Evolutionary conservation across 345 rosid species (phyloP), one percentile per base, ranked within the genome.

Genomic region (Hibiscus tridactylites): DNA sequence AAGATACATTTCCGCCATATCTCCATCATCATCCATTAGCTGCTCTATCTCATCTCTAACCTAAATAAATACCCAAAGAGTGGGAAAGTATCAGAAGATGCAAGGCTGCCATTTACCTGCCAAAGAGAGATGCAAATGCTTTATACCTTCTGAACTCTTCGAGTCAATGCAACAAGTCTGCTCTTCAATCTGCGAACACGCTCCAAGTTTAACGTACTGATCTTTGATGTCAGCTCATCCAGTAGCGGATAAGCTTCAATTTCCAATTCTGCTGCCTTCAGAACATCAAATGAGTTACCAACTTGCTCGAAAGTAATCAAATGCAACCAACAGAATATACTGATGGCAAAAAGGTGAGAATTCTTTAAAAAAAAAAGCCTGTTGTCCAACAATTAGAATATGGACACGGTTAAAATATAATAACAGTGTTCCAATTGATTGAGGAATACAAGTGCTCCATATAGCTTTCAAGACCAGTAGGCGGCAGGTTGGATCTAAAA

Each of bases 1-100:
- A 26, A 95, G 96, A 84, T 87, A 89, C 99, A 95, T 90, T 83
- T 95, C 99, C 0, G 99, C 99, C 99, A 95, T 92, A 79, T 95
- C 99, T 50, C 99, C 99, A 71, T 95, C 99, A 81, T 95, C 99
- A 80, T 95, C 98, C 99, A 96, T 96, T 52, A 96, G 90, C 84
- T 96, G 98, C 76, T 96, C 99, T 44, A 96, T 96, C 87, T 96
- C 99, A 82, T 96, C 99, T 73, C 98, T 83, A 59, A 96, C 96
- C 93, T 90, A 81, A 71, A 78, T 61, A n/a, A 71, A 50, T 50
- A 50, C 56, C 19, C 42, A 61, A 59, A 54, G 42, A 37, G 69
- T 68, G 59, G 16, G 58, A 19, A 65, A 64, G 49, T 9, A 50
- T 46, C 19, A 33, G 42, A 65, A 71, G 68, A 68, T 12, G 13